Evolutionary conservation across 176 grass and related monocot genomes (phyloP).

Genomic region (sorghum (Sorghum bicolor)): DNA sequence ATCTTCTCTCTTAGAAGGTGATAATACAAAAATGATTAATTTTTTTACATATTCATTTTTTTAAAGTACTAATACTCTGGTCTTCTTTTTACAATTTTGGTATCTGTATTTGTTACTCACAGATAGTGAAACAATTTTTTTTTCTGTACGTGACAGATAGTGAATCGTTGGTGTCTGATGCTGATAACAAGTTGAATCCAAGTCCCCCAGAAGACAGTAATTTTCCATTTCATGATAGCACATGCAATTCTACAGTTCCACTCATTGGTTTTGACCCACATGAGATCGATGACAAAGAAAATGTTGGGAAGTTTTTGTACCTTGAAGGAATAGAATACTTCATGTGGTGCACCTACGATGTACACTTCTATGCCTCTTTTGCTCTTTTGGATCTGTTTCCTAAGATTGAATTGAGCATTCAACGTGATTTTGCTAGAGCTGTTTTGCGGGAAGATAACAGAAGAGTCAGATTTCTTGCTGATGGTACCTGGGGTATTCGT

Average conservation of each 20-base stretch:
- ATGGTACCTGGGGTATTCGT: constrained; percentile 75
- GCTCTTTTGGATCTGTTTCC: constrained; percentile 89
- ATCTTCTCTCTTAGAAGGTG: constrained; percentile 12
- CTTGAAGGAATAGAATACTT: constrained; percentile 97
- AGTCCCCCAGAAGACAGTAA: constrained; percentile 22
- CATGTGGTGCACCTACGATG: constrained; percentile 97
- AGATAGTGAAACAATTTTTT: constrained; percentile 49
- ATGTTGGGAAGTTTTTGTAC: constrained; percentile 90
- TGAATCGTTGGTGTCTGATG: constrained; percentile 30
- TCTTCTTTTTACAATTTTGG: not conserved
- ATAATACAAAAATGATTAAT: not conserved
- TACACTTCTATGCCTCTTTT: constrained; percentile 97
- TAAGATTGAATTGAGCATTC: constrained; percentile 93
- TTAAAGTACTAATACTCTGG: not conserved
- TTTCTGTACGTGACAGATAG: constrained; percentile 34
- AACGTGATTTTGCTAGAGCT: constrained; percentile 86
- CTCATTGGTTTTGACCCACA: constrained; percentile 26
- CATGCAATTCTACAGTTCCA: constrained; percentile 18
- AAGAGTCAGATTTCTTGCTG: constrained; percentile 89
- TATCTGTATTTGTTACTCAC: constrained; percentile 18
- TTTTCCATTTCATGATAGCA: constrained; percentile 24
- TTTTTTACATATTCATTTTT: not conserved
- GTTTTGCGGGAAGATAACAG: constrained; percentile 83
- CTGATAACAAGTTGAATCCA: constrained; percentile 33
- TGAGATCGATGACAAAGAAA: constrained; percentile 50